Base-by-base conservation (phyloP, 495 filamentous ascomycete genomes). In the Pseudoneurospora amorphoporcata region DNA sequence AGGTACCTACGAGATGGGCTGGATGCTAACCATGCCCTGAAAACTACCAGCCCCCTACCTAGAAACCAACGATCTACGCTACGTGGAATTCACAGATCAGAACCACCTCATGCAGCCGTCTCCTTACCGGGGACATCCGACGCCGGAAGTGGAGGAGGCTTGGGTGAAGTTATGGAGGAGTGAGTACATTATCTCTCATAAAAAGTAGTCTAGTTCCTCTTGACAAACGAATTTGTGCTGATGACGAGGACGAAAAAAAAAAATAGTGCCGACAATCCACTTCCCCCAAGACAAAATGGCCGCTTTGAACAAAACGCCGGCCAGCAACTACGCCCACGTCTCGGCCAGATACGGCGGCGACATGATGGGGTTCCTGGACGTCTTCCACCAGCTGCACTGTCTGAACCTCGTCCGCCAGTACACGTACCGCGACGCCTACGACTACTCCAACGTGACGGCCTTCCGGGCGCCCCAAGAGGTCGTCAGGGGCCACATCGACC, bases 381-480 rank as follows among this genome's bases (percentile, higher is more conserved):
- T 70, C 4, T 70, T 70, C 9, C 69, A 70, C 4, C 69, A 70
- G 0, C 7, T 70, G 0, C 69, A 70, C 19, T 70, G 69, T 12
- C 41, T 70, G 5, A 70, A 53, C 6, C 69, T 70, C 0, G 41
- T 70, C 14, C 45, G 69, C 7, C 69, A 70, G 14, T 70, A 70
- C 41, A 70, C 69, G 9, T 70, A 70, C 39, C 69, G 40, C 41
- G 3, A 58, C 69, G 10, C 3, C 0, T 70, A 70, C 69, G 69
- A 70, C 23, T 70, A 70, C 29, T 32, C 19, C 69, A 70, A 70
- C 40, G 69, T 70, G 5, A 70, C 69, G 2, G 69, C 69, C 12
- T 70, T 70, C 23, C 69, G 69, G 19, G 69, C 69, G 0, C 69
- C 69, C 0, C 7, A 3, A 1, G 69, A 70, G 0, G 23, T 70